A percentile compares a stretch with the other conserved stretches of the same genome.
Conservation (phyloP, 1,139 yeast species). For the Pneumocystis sp. region DNA sequence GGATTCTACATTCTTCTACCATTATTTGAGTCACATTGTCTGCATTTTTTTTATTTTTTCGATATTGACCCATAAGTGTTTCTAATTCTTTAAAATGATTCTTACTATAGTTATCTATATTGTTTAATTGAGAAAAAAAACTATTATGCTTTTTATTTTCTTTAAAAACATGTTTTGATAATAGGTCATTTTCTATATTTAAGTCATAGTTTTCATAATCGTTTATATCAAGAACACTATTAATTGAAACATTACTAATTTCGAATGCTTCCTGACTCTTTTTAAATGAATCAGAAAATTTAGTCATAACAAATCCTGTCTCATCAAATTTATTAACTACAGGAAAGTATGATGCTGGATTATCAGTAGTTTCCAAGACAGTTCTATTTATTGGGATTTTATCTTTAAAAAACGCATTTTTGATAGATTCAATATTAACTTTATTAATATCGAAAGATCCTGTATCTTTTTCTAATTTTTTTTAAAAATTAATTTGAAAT, state of each 20-base stretch:
- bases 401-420: neutral
- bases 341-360: neutral
- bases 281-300: neutral
- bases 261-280: neutral
- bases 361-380: neutral
- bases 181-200: slow-evolving; percentile 38
- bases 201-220: slow-evolving; percentile 46
- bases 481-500: neutral
- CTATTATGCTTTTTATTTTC: slow-evolving; percentile 62
- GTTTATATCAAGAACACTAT: slow-evolving; percentile 17
- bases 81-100: slow-evolving; percentile 36
- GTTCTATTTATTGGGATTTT: neutral
- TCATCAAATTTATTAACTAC: neutral
- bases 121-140: slow-evolving; percentile 38
- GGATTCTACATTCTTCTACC: slow-evolving; percentile 81
- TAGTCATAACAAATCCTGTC: neutral
- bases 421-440: neutral
- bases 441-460: neutral
- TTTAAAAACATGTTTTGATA: slow-evolving; percentile 43
- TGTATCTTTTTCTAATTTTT: neutral
- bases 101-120: neutral
- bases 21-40: slow-evolving; percentile 80
- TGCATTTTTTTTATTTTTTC: slow-evolving; percentile 65
- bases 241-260: neutral
- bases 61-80: slow-evolving; percentile 37